Percentiles rank a stretch among this genome's conserved stretches.
Conservation (phyloP, 257 asterid genomes). For the Gentiana straminea region DNA sequence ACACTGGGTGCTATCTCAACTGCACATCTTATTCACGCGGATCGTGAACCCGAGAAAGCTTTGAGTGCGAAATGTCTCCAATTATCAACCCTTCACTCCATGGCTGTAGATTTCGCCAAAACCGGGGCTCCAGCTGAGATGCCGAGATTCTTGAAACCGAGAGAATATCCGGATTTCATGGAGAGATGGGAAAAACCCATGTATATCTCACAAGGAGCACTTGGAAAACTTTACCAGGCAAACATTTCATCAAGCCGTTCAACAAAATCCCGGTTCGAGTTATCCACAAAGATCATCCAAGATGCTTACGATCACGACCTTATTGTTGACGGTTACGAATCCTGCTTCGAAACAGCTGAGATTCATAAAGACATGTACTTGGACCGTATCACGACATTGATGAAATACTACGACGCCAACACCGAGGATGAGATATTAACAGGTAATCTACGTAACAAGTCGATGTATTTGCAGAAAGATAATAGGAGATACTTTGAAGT, state of each 20-base stretch:
- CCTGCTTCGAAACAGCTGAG: constrained; percentile 38
- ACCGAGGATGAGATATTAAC: constrained; percentile 82
- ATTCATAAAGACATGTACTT: constrained; percentile 51
- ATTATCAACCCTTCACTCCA: constrained; percentile 79
- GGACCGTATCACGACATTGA: constrained; percentile 41
- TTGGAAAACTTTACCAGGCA: constrained; percentile 87
- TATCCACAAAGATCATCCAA: constrained; percentile 16
- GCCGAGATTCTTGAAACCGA: constrained; percentile 61
- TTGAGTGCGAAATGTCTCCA: constrained; percentile 68
- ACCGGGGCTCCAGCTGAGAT: constrained; percentile 95
- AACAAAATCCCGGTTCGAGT: constrained; percentile 14
- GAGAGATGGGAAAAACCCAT: constrained; percentile 81
- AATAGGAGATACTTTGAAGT: constrained; percentile 75
- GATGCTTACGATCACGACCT: constrained; percentile 59
- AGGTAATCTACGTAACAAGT: constrained; percentile 53
- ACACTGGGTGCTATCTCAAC: constrained; percentile 84
- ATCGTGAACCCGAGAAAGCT: constrained; percentile 77
- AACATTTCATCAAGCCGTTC: constrained; percentile 16
- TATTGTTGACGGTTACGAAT: constrained; percentile 48
- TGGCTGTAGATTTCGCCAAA: constrained; percentile 98
- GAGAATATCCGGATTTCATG: constrained; percentile 90
- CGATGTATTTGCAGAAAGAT: constrained; percentile 55
- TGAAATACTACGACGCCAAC: constrained; percentile 57
- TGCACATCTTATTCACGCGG: constrained; percentile 84
- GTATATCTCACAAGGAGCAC: constrained; percentile 52